Percentiles rank a stretch among this genome's conserved stretches.
Evolutionary conservation across 495 filamentous ascomycete genomes (phyloP).

Genomic region (Viridothelium virens): DNA sequence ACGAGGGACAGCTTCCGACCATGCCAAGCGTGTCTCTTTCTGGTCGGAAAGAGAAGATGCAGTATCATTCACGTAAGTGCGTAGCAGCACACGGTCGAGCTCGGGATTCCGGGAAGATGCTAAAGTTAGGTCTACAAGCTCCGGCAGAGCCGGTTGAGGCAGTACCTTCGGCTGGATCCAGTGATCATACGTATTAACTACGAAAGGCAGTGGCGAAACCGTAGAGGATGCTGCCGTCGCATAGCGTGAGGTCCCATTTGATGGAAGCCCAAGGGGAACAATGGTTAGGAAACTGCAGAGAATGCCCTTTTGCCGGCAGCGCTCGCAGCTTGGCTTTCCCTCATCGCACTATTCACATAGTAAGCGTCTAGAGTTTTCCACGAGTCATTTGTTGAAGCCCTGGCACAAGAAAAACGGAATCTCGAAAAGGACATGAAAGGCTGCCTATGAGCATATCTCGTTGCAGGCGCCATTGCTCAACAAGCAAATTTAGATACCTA

Average conservation of each 20-base stretch:
- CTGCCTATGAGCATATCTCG: no score
- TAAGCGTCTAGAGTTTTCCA: constrained; percentile 8
- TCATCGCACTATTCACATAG: constrained; percentile 19
- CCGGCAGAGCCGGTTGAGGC: neutral
- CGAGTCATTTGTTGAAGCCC: neutral
- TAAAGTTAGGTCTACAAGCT: neutral
- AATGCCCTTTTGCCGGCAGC: constrained; percentile 16
- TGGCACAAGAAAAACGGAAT: neutral
- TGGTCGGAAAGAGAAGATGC: constrained; percentile 16
- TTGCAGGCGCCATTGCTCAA: no score
- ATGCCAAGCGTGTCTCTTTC: constrained; percentile 19
- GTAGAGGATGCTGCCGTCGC: neutral
- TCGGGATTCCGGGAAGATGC: constrained; percentile 16
- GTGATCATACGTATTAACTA: neutral
- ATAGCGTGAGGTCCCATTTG: neutral
- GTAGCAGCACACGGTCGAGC: constrained; percentile 8
- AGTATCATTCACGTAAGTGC: constrained; percentile 18
- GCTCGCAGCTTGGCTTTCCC: constrained; percentile 12
- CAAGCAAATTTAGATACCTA: no score
- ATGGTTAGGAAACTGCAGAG: constrained; percentile 18
- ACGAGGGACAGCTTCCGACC: constrained; percentile 21
- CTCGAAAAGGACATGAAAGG: no score
- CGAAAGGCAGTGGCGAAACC: neutral
- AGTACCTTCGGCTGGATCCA: neutral
- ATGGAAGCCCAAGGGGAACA: constrained; percentile 9